Evolutionary conservation across 495 filamentous ascomycete species (phyloP).

Genomic region (Jackrogersella minutella): DNA sequence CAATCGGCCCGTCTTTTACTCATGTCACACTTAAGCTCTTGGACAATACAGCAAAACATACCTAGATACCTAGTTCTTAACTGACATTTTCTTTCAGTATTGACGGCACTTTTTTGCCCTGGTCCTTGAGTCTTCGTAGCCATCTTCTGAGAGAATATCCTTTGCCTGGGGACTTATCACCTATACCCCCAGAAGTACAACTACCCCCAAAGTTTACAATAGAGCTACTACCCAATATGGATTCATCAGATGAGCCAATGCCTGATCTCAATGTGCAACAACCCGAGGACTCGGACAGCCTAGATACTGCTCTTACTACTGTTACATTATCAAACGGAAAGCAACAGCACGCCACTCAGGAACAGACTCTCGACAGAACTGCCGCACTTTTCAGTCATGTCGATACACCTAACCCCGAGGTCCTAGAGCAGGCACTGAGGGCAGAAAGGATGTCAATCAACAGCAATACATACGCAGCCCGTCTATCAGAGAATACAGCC

Average conservation of each 20-base stretch:
- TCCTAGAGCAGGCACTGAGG: conserved; percentile 17
- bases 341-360: background rate
- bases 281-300: background rate
- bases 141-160: conserved; percentile 73
- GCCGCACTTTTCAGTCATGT: conserved; percentile 40
- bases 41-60: background rate
- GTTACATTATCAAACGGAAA: conserved; percentile 2
- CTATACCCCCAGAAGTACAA: conserved; percentile 78
- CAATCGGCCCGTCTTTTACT: background rate
- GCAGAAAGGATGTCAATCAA: conserved; percentile 30
- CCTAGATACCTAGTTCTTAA: conserved; percentile 12
- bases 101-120: conserved; percentile 83
- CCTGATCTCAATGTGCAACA: conserved; percentile 7
- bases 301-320: background rate
- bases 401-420: conserved; percentile 16
- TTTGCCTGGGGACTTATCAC: conserved; percentile 67
- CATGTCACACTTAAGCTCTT: background rate
- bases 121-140: conserved; percentile 71
- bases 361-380: conserved; percentile 29
- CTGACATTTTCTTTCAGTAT: conserved; percentile 49
- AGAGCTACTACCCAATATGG: conserved; percentile 48
- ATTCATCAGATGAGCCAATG: conserved; percentile 27
- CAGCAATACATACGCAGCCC: conserved; percentile 27
- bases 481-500: conserved; percentile 37
- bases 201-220: conserved; percentile 85